Evolutionary conservation across 2,329 filamentous ascomycete species (phyloP).

Genomic region (Tolypocladium inflatum): DNA sequence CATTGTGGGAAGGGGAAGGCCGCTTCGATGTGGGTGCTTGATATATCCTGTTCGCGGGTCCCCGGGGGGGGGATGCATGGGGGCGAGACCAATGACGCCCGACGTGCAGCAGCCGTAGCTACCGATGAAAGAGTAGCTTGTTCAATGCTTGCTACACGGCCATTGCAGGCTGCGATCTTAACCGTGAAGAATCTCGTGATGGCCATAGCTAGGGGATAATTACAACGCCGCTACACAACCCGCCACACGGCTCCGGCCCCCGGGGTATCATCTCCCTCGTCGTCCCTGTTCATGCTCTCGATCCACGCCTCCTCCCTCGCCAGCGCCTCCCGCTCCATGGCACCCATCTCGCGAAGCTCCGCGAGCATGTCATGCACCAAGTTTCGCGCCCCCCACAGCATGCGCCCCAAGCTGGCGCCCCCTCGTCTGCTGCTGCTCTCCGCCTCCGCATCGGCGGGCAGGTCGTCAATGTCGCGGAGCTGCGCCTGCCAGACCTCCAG

Average conservation of each 20-base stretch:
- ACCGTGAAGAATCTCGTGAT: not conserved
- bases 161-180: not conserved
- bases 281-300: constrained; percentile 37
- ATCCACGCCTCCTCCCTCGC: constrained; percentile 51
- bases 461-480: constrained; percentile 30
- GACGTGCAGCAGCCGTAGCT: not conserved
- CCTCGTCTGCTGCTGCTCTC: constrained; percentile 5
- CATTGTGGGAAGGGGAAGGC: not conserved
- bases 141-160: not conserved
- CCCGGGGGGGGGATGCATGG: not conserved
- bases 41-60: not conserved
- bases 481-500: constrained; percentile 45
- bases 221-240: constrained; percentile 13
- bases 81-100: not conserved
- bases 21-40: not conserved
- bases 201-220: not conserved
- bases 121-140: not conserved
- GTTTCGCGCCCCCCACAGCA: constrained; percentile 36
- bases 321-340: constrained; percentile 49
- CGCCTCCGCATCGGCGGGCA: constrained; percentile 14
- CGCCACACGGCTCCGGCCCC: constrained; percentile 41
- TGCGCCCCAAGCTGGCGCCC: constrained; percentile 30
- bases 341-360: constrained; percentile 54
- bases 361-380: constrained; percentile 50
- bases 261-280: constrained; percentile 24